Evolutionary conservation across 495 filamentous ascomycete genomes (phyloP), one percentile per base, ranked within the genome.

Genomic region (Oleoguttula mirabilis): DNA sequence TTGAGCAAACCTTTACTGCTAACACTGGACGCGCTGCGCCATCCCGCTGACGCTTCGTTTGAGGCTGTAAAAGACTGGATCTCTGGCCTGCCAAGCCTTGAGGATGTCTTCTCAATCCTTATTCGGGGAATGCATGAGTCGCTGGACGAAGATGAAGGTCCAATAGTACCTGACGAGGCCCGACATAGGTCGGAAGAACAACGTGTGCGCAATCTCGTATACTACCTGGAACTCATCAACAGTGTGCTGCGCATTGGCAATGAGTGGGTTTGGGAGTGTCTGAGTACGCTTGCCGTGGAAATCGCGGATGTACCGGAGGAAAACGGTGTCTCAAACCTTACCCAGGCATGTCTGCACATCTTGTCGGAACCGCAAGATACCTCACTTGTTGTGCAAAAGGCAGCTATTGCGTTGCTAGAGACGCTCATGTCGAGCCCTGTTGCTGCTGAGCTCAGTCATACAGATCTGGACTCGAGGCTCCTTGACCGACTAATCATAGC

Each of bases 21-120:
- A 10, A 36, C 52, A 30, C 25, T 36, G 11, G 34, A 39, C 21
- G 32, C 48, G 21, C 3, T 63, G 51, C 16, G 61, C 55, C 10
- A 60, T 58, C 8, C 62, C 60, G 35, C 10, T 57, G 65, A 11
- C 67, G 14, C 64, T 59, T 57, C 41, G 31, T 79, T 73, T 48
- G 69, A 81, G 43, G 68, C 79, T 3, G 76, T 94, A 5, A 32
- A 14, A 7, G 23, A 6, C 25, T 98, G 90, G 90, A 64, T 98
- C 6, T 79, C 82, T 52, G 82, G 73, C 33, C 64, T 92, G 14
- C 64, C 78, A 33, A 73, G 68, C n/a, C 63, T 84, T 50, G 71
- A 77, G 41, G 74, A 70, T 71, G 56, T 64, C 2, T 54, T 60
- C 36, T 32, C 43, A 10, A 32, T 61, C n/a, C n/a, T n/a, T n/a